Percentiles rank a stretch among this genome's conserved stretches.
phyloP scores from a whole-genome alignment of 2,329 filamentous ascomycete genomes.

The Ophiosphaerella narmari region DNA sequence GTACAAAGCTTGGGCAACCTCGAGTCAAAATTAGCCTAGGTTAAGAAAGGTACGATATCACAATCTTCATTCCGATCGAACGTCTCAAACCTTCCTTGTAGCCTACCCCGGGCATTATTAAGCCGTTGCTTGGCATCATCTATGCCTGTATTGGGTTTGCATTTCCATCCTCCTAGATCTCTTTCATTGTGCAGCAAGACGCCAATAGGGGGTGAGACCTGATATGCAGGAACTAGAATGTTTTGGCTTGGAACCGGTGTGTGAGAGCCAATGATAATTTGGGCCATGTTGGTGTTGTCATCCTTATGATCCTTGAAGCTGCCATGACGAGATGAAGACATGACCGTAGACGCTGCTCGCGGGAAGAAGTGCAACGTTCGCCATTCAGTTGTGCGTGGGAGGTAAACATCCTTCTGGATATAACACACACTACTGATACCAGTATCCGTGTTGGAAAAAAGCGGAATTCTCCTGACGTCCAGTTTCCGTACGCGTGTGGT shows the following conservation, averaged over 20 bases:
- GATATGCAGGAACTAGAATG: neutral
- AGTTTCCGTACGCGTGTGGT: constrained; percentile 1
- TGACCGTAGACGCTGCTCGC: neutral
- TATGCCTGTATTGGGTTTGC: neutral
- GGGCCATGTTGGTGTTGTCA: neutral
- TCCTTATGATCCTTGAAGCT: neutral
- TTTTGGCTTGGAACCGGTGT: neutral
- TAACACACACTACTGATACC: neutral
- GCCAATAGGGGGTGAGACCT: constrained; percentile 1
- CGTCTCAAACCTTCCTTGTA: constrained; percentile 2
- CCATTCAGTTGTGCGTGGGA: constrained; percentile 1
- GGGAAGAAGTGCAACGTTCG: constrained; percentile 2
- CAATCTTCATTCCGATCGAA: constrained; percentile 4
- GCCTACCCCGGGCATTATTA: constrained; percentile 1
- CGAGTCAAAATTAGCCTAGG: no score
- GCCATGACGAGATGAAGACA: neutral
- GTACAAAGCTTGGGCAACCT: no score
- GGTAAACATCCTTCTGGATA: neutral
- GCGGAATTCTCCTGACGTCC: neutral
- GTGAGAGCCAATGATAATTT: neutral
- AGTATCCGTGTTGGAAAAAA: neutral
- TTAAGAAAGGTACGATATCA: constrained; percentile 2
- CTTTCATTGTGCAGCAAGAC: neutral
- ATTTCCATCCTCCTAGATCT: constrained; percentile 1
- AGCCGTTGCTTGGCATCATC: neutral